Conservation (phyloP, 2,329 filamentous ascomycete species). For the Emergomyces orientalis region DNA sequence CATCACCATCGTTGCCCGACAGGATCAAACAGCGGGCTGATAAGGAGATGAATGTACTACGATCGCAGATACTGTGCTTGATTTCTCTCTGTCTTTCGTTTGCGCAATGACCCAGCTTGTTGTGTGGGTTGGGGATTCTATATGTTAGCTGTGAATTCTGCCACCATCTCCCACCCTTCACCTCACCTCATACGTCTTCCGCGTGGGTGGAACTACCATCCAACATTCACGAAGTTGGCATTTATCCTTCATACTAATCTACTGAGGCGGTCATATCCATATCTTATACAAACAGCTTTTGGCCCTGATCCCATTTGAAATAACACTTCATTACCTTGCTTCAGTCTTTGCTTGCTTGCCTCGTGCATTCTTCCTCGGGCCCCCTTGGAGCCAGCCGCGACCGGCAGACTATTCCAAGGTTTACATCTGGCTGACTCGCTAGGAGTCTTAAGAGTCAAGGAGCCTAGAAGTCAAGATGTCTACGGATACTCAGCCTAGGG, state of each 20-base stretch:
- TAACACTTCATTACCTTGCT: not conserved
- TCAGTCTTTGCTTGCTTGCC: not conserved
- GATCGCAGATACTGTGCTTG: not conserved
- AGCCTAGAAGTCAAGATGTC: conserved; percentile 4
- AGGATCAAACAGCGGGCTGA: not conserved
- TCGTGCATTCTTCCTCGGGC: not conserved
- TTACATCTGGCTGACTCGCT: not conserved
- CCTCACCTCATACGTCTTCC: not conserved
- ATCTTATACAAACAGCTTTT: not conserved
- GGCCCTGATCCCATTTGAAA: not conserved
- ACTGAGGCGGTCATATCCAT: not conserved
- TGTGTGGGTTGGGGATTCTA: not conserved
- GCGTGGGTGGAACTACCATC: not conserved
- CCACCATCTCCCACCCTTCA: not conserved
- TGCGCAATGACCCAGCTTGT: not conserved
- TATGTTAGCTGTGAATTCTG: not conserved
- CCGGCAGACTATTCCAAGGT: not conserved
- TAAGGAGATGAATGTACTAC: too few species aligned
- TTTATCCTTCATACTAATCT: not conserved
- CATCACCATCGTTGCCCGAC: not conserved
- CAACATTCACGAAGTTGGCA: not conserved
- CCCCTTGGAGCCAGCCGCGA: too few species aligned
- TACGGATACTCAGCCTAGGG: not conserved
- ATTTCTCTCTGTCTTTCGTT: not conserved
- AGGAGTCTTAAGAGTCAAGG: not conserved